phyloP scores from a whole-genome alignment of 768 basidiomycete genomes.

The Pulveroboletus ravenelii region DNA sequence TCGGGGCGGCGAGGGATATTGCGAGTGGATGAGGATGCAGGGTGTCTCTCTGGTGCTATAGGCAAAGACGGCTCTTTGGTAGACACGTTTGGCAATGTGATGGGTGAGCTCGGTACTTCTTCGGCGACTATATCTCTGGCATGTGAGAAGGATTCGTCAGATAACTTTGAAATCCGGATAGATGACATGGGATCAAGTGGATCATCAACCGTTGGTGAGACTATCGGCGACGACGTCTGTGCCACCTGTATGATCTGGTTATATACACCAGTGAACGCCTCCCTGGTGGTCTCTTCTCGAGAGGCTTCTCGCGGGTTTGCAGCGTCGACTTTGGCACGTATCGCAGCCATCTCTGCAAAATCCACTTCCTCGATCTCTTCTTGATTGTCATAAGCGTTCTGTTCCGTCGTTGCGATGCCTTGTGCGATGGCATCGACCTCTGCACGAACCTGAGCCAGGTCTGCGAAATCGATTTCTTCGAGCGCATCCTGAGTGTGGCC shows the following conservation, averaged over 20 bases:
- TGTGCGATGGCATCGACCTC: conserved; percentile 33
- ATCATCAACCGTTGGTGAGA: conserved; percentile 2
- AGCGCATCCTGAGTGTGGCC: conserved; percentile 32
- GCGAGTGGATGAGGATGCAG: background rate
- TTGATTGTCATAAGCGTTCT: conserved; percentile 24
- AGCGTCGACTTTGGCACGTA: conserved; percentile 19
- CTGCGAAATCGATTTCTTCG: conserved; percentile 64
- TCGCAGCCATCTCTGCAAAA: conserved; percentile 40
- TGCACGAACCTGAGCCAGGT: conserved; percentile 45
- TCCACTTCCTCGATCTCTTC: conserved; percentile 47
- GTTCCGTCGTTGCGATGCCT: background rate
- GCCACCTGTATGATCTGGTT: conserved; percentile 9
- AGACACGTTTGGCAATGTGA: background rate
- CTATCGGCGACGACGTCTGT: background rate
- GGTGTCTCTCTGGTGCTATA: background rate
- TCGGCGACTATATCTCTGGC: background rate
- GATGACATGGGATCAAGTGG: conserved; percentile 2
- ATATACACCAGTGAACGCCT: conserved; percentile 37
- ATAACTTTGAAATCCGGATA: conserved; percentile 8
- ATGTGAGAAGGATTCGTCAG: background rate
- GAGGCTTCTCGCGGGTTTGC: background rate
- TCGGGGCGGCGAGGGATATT: background rate
- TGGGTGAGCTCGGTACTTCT: background rate
- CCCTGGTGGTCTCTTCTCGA: conserved; percentile 27
- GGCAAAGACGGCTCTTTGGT: background rate